phyloP scores from a whole-genome alignment of 2,329 filamentous ascomycete genomes.

The Thelonectria discophora region DNA sequence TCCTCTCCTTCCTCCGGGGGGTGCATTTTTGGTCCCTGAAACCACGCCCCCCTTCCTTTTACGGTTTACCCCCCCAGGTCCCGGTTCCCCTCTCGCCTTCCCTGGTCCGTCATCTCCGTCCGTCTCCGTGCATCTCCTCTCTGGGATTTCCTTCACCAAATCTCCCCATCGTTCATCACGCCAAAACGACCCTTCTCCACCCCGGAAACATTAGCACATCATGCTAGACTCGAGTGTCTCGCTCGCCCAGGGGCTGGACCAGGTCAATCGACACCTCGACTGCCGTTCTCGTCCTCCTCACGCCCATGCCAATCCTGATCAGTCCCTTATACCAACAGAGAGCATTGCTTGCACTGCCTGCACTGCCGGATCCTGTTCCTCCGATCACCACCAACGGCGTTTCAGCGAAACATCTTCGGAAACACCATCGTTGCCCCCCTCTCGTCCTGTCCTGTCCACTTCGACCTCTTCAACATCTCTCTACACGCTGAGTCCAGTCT shows the following conservation, averaged over 20 bases:
- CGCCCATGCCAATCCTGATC: conserved; percentile 8
- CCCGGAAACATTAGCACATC: conserved; percentile 40
- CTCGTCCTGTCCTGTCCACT: conserved; percentile 4
- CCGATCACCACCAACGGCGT: conserved; percentile 8
- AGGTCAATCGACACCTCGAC: conserved; percentile 35
- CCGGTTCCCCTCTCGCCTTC: not conserved
- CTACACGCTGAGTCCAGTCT: not conserved
- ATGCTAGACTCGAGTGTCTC: conserved; percentile 38
- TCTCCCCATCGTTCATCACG: conserved; percentile 26
- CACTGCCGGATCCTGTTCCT: conserved; percentile 18
- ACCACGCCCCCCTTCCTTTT: not conserved
- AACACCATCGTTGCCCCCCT: not conserved
- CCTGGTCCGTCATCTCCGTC: conserved; percentile 18
- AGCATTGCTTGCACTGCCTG: conserved; percentile 12
- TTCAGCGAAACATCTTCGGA: conserved; percentile 12
- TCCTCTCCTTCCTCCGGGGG: not conserved
- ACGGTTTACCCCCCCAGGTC: too few species aligned
- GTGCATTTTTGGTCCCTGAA: not conserved
- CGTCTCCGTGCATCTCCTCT: conserved; percentile 16
- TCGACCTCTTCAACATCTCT: conserved; percentile 9
- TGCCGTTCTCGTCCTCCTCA: conserved; percentile 38
- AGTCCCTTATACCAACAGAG: conserved; percentile 23
- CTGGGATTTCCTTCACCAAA: not conserved
- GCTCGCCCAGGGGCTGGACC: conserved; percentile 35
- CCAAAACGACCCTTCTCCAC: conserved; percentile 18